Evolutionary conservation across 1,139 yeast genomes (phyloP).

Genomic region (Hansenula lynferdii): DNA sequence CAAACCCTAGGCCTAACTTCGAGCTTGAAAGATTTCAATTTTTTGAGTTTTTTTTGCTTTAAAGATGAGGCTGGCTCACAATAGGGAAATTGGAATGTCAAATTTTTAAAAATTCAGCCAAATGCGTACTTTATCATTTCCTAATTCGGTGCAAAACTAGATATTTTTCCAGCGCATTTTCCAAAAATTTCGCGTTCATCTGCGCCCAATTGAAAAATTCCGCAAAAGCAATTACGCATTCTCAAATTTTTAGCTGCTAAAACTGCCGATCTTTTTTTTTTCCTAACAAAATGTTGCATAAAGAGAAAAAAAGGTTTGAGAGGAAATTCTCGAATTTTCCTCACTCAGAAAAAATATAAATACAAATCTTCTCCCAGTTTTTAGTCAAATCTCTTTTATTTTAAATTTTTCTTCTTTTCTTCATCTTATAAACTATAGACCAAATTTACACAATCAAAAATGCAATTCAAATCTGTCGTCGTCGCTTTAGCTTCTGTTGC

Average conservation of each 20-base stretch:
- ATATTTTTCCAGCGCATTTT: not conserved
- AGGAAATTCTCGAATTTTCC: too few relatives aligned
- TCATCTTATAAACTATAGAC: constrained; percentile 3
- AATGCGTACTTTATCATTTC: not conserved
- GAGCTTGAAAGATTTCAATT: too few relatives aligned
- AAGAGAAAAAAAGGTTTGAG: too few relatives aligned
- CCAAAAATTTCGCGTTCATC: not conserved
- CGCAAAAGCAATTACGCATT: too few relatives aligned
- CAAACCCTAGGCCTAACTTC: too few relatives aligned
- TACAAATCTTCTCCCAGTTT: not conserved
- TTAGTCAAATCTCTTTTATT: not conserved
- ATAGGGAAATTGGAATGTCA: too few relatives aligned
- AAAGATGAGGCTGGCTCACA: too few relatives aligned
- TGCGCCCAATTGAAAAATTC: not conserved
- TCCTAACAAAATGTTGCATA: too few relatives aligned
- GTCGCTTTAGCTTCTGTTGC: constrained; percentile 44
- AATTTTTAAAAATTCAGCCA: not conserved
- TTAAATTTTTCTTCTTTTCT: not conserved
- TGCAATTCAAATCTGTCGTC: constrained; percentile 59
- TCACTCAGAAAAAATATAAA: too few relatives aligned
- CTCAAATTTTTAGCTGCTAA: too few relatives aligned
- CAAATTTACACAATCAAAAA: constrained; percentile 26
- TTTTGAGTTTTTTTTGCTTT: too few relatives aligned
- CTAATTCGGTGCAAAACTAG: not conserved
- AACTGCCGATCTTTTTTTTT: too few relatives aligned